Percentiles rank a stretch among this genome's conserved stretches.
Conservation (phyloP, 2,329 filamentous ascomycete species). For the Lachnum nothofagi region DNA sequence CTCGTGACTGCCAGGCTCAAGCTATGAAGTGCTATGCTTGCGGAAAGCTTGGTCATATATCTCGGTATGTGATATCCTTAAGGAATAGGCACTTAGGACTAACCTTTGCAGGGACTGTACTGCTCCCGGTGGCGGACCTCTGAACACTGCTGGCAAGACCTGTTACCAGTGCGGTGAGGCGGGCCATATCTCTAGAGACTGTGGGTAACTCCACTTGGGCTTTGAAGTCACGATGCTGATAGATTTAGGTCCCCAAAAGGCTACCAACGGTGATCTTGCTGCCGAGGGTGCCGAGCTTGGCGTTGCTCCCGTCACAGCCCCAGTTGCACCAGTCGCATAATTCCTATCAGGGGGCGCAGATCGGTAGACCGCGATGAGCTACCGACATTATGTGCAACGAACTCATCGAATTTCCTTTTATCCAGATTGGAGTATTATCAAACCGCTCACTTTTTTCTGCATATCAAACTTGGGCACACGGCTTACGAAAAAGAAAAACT, state of each 20-base stretch:
- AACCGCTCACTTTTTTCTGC: slow-evolving; percentile 13
- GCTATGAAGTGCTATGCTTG: slow-evolving; percentile 78
- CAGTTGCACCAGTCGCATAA: slow-evolving; percentile 43
- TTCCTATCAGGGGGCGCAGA: slow-evolving; percentile 22
- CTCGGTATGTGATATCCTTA: slow-evolving; percentile 35
- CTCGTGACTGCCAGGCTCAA: slow-evolving; percentile 91
- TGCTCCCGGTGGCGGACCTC: slow-evolving; percentile 87
- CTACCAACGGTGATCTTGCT: slow-evolving; percentile 44
- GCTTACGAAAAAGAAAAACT: slow-evolving; percentile 22
- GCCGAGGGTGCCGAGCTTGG: slow-evolving; percentile 25
- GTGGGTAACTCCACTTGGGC: slow-evolving; percentile 43
- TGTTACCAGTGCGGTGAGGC: slow-evolving; percentile 97
- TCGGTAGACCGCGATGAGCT: slow-evolving; percentile 33
- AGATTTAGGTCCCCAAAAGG: slow-evolving; percentile 65
- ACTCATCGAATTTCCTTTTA: slow-evolving; percentile 29
- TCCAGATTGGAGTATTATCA: background rate
- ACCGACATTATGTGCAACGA: slow-evolving; percentile 24
- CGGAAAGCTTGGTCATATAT: slow-evolving; percentile 56
- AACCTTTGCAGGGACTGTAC: slow-evolving; percentile 64
- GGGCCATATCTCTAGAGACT: slow-evolving; percentile 79
- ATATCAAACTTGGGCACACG: slow-evolving; percentile 34
- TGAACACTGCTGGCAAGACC: slow-evolving; percentile 95
- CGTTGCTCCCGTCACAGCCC: slow-evolving; percentile 36
- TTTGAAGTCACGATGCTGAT: slow-evolving; percentile 3
- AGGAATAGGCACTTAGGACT: background rate